Percentiles rank a stretch among this genome's conserved stretches.
These are phyloP conservation scores for Talaromyces sp. DNA, from an alignment of 2,329 filamentous ascomycete species.

Conservation along the genomic window DNA sequence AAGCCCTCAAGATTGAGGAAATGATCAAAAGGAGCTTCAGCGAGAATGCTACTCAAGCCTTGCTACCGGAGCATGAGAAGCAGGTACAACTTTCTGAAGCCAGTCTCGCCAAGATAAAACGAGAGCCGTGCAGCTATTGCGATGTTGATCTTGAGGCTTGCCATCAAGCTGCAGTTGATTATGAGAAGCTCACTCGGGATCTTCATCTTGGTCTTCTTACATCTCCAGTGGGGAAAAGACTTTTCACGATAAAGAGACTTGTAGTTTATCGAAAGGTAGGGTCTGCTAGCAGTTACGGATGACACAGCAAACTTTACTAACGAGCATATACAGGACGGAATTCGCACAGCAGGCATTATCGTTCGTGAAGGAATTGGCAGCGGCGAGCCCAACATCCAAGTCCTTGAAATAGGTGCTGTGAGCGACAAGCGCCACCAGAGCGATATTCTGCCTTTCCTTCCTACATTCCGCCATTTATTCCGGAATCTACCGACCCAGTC, in stretches of 20 bases:
- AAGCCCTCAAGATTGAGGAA: constrained; percentile 96
- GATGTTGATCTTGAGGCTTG: constrained; percentile 74
- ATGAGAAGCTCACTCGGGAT: constrained; percentile 71
- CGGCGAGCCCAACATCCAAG: constrained; percentile 64
- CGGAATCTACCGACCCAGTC: constrained; percentile 62
- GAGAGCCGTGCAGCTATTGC: constrained; percentile 76
- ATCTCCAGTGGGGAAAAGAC: constrained; percentile 76
- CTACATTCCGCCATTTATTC: constrained; percentile 63
- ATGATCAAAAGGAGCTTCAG: constrained; percentile 99
- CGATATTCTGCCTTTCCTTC: constrained; percentile 81
- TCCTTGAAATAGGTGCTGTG: constrained; percentile 69
- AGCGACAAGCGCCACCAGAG: constrained; percentile 67
- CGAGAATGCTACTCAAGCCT: constrained; percentile 91
- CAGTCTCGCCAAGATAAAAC: constrained; percentile 82
- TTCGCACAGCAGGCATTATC: constrained; percentile 76
- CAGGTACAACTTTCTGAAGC: constrained; percentile 88
- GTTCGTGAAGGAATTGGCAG: constrained; percentile 69
- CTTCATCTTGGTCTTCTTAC: constrained; percentile 69
- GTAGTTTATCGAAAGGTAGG: constrained; percentile 69
- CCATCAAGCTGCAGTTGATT: constrained; percentile 76
- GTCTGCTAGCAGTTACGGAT: constrained; percentile 16
- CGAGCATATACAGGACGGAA: constrained; percentile 56
- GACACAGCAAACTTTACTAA: neutral
- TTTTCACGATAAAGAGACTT: constrained; percentile 70
- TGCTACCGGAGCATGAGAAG: constrained; percentile 92